Base-by-base conservation (phyloP, 108 stramenopile species). In the Skeletonema marinoi region DNA sequence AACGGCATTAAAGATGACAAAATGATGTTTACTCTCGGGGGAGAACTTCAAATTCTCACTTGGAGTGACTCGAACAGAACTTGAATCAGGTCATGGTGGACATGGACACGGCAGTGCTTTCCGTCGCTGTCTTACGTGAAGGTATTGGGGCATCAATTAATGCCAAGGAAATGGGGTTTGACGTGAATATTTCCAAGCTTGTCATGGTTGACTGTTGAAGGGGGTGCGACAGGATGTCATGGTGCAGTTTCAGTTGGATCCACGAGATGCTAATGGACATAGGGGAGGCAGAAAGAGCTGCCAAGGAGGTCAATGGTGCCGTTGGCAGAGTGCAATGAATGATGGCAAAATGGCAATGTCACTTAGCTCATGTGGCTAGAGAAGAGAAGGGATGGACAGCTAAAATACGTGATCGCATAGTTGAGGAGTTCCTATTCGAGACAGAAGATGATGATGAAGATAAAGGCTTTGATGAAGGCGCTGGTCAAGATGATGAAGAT, bases 401-500 rank as follows among this genome's bases (percentile, higher is more conserved):
- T 13, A 86, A 86, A 10, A 56, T 89, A 33, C 79, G 93, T 14
- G 78, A 88, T 66, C 85, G 89, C 6, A 79, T 92, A 31, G 88
- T 89, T 4, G 91, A 94, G 61, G 93, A 94, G 68, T 94, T 90
- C 84, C 72, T 94, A 4, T 88, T 92, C 63, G 88, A 92, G 31
- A 88, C 87, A 44, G 90, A 93, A 68, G 91, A 92, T 42, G 85
- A 74, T 14, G 79, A 85, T 2, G 82, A 87, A 35, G 80, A 81
- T 33, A 76, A 73, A 36, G 66, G 38, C 19, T 71, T 72, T 32
- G 29, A 31, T 31, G 63, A 59, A 35, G 66, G 59, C 17, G 85
- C 16, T 16, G 58, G 11, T 32, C 69, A 83, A 39, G 61, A 21
- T 32, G 74, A 74, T 17, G 50, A 6, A 17, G 68, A 70, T 17